Conservation (phyloP, 2,329 filamentous ascomycete species). For the Fusarium tricinctum region DNA sequence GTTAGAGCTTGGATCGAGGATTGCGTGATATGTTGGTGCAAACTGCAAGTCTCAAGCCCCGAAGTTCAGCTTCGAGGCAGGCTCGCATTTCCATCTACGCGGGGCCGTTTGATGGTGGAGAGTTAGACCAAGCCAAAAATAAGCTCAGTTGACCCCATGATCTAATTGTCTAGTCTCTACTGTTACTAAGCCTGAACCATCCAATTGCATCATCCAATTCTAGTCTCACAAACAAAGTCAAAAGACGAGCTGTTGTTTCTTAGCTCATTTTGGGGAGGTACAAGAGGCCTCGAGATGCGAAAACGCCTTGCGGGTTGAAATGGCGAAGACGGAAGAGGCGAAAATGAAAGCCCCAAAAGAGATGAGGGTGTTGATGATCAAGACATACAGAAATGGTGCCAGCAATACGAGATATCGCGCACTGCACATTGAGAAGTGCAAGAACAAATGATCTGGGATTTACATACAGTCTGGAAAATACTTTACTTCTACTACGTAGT, state of each 20-base stretch:
- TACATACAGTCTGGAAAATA: not conserved
- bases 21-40: slow-evolving; percentile 3
- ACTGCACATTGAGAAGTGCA: not conserved
- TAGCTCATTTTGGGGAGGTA: not conserved
- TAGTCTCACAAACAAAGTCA: too few species aligned
- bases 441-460: not conserved
- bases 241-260: not conserved
- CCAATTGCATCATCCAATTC: not conserved
- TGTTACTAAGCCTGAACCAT: slow-evolving; percentile 2
- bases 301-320: not conserved
- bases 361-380: slow-evolving; percentile 4
- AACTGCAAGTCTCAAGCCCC: not conserved
- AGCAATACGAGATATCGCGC: slow-evolving; percentile 4
- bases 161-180: not conserved
- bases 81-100: not conserved
- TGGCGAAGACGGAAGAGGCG: not conserved
- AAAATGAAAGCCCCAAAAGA: not conserved
- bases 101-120: not conserved
- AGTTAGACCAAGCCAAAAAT: slow-evolving; percentile 1
- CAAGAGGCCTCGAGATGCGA: not conserved
- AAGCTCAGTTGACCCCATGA: slow-evolving; percentile 5
- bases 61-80: slow-evolving; percentile 4
- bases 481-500: not conserved
- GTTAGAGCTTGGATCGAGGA: not conserved
- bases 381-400: slow-evolving; percentile 10